Base-by-base conservation (phyloP, 169 alveolate species). In the Perkinsus marinus region DNA sequence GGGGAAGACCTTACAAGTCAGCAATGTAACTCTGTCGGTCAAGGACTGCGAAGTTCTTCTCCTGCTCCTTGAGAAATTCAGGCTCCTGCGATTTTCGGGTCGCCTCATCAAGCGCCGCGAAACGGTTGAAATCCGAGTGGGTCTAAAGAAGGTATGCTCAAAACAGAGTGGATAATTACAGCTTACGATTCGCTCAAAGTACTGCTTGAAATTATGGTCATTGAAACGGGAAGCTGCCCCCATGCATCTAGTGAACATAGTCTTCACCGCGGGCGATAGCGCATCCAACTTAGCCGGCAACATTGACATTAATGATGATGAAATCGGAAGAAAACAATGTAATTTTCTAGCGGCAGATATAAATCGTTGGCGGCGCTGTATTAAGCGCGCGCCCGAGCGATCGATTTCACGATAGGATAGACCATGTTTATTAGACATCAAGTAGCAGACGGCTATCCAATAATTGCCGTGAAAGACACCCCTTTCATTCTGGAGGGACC, bases 401-500 rank as follows among this genome's bases (percentile, higher is more conserved):
- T 57, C 79, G 79, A 57, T 16, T 57, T 6, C 79, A 6, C 22
- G 7, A 2, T 6, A 41, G 46, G 46, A 41, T 26, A n/a, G n/a
- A n/a, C n/a, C n/a, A n/a, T n/a, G n/a, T n/a, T n/a, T n/a, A n/a
- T n/a, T n/a, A n/a, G n/a, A n/a, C n/a, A n/a, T n/a, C n/a, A n/a
- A n/a, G n/a, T n/a, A n/a, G n/a, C n/a, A n/a, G n/a, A n/a, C n/a
- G n/a, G n/a, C n/a, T n/a, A n/a, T n/a, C n/a, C n/a, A n/a, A 57
- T 7, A 13, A 57, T 57, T 13, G 26, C 79, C 36, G 79, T 16
- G 5, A 57, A 57, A 57, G 7, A 57, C 22, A 30, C 79, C 34
- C 68, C 94, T 34, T 97, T 97, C 92, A 98, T 96, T 91, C 94
- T 97, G 38, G 98, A 97, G 98, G 97, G 46, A 97, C 98, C 39